Percentiles rank a stretch among this genome's conserved stretches.
Conservation (phyloP, 2,329 filamentous ascomycete genomes). For the Aspergillus floridensis region DNA sequence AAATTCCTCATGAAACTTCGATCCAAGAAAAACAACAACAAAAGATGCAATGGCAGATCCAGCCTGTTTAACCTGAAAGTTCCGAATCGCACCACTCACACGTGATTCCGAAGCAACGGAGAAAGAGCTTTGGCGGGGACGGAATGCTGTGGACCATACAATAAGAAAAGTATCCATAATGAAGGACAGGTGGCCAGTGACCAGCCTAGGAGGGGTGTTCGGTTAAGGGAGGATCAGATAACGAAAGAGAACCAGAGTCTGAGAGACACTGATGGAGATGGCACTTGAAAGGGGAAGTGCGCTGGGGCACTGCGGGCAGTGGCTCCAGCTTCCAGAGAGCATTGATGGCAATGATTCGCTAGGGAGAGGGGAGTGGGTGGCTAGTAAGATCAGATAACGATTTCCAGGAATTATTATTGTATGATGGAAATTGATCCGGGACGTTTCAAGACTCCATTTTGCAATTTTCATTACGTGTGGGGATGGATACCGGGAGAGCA, state of each 20-base stretch:
- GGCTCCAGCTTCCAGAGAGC: constrained; percentile 15
- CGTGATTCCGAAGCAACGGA: not conserved
- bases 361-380: not conserved
- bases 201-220: constrained; percentile 9
- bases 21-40: no score
- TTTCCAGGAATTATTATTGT: constrained; percentile 2
- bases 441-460: constrained; percentile 1
- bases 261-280: not conserved
- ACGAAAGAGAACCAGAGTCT: constrained; percentile 10
- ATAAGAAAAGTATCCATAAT: constrained; percentile 3
- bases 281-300: constrained; percentile 3
- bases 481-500: constrained; percentile 1
- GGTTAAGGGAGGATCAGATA: constrained; percentile 23
- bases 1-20: no score
- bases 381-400: constrained; percentile 10
- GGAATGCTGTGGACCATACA: not conserved
- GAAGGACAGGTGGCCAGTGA: not conserved
- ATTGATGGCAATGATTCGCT: constrained; percentile 14
- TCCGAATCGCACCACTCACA: not conserved
- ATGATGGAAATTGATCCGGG: constrained; percentile 7
- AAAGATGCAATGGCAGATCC: no score
- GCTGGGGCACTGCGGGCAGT: constrained; percentile 12
- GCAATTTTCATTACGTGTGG: constrained; percentile 16
- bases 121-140: not conserved
- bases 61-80: not conserved